A percentile compares a stretch with the other conserved stretches of the same genome.
These are phyloP conservation scores for Antitrichia curtipendula DNA, from an alignment of 225 moss, liverwort and hornwort species.

Conservation along the genomic window DNA sequence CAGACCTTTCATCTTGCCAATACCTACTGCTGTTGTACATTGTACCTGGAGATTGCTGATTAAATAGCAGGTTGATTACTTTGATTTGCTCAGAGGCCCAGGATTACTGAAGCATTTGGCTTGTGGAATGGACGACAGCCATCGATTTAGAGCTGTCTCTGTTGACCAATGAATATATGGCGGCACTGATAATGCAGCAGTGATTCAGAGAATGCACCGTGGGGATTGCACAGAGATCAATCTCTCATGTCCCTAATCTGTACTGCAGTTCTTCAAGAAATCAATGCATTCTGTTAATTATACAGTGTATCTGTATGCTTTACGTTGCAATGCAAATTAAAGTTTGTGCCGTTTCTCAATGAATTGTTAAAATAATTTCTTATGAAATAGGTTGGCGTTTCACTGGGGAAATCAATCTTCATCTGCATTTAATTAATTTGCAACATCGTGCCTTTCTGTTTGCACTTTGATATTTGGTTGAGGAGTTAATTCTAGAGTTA, in stretches of 20 bases:
- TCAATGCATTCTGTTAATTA: neutral
- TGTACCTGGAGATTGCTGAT: neutral
- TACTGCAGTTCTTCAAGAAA: neutral
- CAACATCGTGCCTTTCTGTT: neutral
- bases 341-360: neutral
- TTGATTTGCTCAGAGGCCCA: neutral
- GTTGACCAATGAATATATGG: neutral
- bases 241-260: neutral
- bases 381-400: neutral
- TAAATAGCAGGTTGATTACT: neutral
- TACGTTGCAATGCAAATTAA: neutral
- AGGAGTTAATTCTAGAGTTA: neutral
- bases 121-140: neutral
- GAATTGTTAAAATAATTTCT: too few species aligned
- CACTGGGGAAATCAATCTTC: neutral
- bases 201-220: neutral
- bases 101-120: neutral
- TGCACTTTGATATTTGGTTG: neutral
- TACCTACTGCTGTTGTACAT: neutral
- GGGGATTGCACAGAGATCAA: neutral
- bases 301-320: neutral
- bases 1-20: conserved; percentile 1
- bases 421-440: neutral
- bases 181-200: neutral
- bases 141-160: neutral